Percentiles rank a stretch among this genome's conserved stretches.
Evolutionary conservation across 2,329 filamentous ascomycete species (phyloP).

Genomic region (Apiospora phragmitis): DNA sequence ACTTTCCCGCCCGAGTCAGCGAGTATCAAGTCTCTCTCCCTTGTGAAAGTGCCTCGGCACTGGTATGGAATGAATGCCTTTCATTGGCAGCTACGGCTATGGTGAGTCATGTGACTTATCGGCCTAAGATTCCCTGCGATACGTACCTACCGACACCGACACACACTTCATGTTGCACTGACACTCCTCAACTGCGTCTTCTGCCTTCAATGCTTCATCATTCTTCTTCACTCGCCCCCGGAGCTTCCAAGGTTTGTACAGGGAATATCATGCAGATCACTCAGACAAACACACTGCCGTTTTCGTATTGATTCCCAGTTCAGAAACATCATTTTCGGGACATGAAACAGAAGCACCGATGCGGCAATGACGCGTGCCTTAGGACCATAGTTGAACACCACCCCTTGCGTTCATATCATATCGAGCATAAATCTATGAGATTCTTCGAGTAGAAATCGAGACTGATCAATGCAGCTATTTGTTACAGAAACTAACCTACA

Average conservation of each 20-base stretch:
- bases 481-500: background rate
- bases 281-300: background rate
- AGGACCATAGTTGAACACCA: background rate
- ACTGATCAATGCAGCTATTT: background rate
- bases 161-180: too few relatives aligned
- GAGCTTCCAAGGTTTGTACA: background rate
- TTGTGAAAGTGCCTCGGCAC: constrained; percentile 8
- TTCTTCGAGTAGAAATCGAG: background rate
- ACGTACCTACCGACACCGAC: background rate
- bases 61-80: background rate
- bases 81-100: background rate
- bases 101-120: background rate
- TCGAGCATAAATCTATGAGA: background rate
- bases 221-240: too few relatives aligned
- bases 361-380: background rate
- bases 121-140: background rate
- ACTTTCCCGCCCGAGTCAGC: background rate
- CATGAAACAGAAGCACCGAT: background rate
- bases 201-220: too few relatives aligned
- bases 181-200: too few relatives aligned
- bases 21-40: background rate
- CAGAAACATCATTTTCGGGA: background rate
- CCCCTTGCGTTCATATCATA: background rate
- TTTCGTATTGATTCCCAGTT: background rate
- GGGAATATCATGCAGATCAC: background rate